These are phyloP conservation scores for Chytridium lagenaria DNA, from an alignment of 371 early-diverging fungal genomes.

Conservation along the genomic window DNA sequence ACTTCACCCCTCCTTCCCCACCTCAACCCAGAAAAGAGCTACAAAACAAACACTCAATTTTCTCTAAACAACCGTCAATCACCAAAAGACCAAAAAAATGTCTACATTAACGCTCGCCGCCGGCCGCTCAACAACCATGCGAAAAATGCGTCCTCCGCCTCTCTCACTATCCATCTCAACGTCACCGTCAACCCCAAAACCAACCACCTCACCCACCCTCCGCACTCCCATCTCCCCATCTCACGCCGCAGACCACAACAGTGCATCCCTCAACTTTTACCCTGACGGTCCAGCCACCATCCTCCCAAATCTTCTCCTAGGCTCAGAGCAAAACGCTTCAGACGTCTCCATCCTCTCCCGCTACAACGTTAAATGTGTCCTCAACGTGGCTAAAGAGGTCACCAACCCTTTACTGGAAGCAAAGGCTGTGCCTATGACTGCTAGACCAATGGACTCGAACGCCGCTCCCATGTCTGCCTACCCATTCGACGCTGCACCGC, in stretches of 20 bases:
- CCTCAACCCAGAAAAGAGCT: too few species aligned
- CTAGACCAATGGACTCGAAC: background rate
- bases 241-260: background rate
- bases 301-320: constrained; percentile 72
- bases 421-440: constrained; percentile 12
- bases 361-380: constrained; percentile 60
- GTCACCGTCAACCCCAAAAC: too few species aligned
- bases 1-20: too few species aligned
- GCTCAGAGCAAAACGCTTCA: constrained; percentile 67
- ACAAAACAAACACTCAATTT: too few species aligned
- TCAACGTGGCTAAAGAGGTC: constrained; percentile 80
- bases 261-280: constrained; percentile 37
- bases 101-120: background rate
- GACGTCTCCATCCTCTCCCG: constrained; percentile 50
- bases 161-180: background rate
- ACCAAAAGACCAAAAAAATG: background rate
- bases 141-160: background rate
- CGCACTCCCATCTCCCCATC: background rate
- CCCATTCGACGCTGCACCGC: background rate
- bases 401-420: constrained; percentile 34
- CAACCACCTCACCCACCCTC: background rate
- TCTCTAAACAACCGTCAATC: too few species aligned
- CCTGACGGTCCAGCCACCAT: constrained; percentile 64
- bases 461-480: background rate
- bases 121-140: background rate